Evolutionary conservation across 768 basidiomycete genomes (phyloP).

Genomic region (Clitopilus passeckerianus): DNA sequence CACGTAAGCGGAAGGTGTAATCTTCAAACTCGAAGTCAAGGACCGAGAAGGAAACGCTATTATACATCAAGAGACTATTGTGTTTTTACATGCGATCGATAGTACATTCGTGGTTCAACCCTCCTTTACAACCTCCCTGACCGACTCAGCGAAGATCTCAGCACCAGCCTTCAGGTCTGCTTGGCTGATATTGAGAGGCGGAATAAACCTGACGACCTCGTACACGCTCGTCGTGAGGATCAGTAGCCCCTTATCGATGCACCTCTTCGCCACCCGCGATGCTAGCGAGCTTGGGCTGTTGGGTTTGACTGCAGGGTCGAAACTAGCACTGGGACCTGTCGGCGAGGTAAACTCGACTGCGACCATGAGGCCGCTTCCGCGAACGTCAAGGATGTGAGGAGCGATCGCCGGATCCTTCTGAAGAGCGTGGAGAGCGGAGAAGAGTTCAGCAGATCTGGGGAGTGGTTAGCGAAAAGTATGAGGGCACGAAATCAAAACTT

Average conservation of each 20-base stretch:
- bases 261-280: constrained; percentile 66
- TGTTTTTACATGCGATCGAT: not conserved
- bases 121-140: constrained; percentile 61
- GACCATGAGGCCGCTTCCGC: constrained; percentile 88
- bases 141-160: constrained; percentile 61
- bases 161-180: constrained; percentile 71
- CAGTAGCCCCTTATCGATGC: constrained; percentile 82
- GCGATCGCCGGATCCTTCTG: constrained; percentile 45
- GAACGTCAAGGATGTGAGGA: constrained; percentile 74
- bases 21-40: too few relatives aligned
- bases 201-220: constrained; percentile 90
- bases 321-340: constrained; percentile 35
- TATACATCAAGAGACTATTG: too few relatives aligned
- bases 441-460: constrained; percentile 66
- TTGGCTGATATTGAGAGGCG: constrained; percentile 76
- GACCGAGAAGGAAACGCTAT: too few relatives aligned
- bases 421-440: constrained; percentile 53
- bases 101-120: constrained; percentile 12
- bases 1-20: not conserved
- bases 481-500: not conserved
- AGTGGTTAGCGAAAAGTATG: not conserved
- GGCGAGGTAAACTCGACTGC: constrained; percentile 75
- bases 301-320: constrained; percentile 35
- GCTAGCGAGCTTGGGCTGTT: constrained; percentile 48
- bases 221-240: constrained; percentile 88